Evolutionary conservation across 140 eudicot genomes (phyloP).

Genomic region (Anethum foeniculum): DNA sequence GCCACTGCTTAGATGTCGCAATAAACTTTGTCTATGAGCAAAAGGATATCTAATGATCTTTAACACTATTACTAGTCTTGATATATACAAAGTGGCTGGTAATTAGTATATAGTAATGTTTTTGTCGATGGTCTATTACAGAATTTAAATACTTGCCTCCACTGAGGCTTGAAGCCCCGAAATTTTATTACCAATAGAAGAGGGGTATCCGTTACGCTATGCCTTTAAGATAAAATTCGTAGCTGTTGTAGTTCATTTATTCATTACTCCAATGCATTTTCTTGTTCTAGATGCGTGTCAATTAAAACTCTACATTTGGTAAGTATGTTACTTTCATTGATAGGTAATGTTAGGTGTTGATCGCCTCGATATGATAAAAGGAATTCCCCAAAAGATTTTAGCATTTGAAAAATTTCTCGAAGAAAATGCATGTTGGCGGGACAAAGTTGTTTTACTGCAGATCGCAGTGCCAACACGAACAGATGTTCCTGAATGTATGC

Average conservation of each 20-base stretch:
- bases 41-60: not conserved
- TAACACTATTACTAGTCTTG: not conserved
- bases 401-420: conserved; percentile 97
- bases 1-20: not conserved
- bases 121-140: not conserved
- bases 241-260: not conserved
- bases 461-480: conserved; percentile 99
- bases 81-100: not conserved
- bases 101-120: not conserved
- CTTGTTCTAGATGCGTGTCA: not conserved
- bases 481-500: conserved; percentile 94
- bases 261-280: not conserved
- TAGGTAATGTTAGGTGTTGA: conserved; percentile 97
- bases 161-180: not conserved
- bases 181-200: not conserved
- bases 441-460: conserved; percentile 89
- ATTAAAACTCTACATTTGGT: not conserved
- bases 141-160: not conserved
- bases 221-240: not conserved
- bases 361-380: conserved; percentile 93
- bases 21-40: not conserved
- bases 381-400: conserved; percentile 92
- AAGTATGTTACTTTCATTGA: not conserved
- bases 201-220: not conserved
- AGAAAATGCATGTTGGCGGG: conserved; percentile 84